Percentiles rank a stretch among this genome's conserved stretches.
Conservation (phyloP, 495 filamentous ascomycete species). For the Talaromyces thailandensis region DNA sequence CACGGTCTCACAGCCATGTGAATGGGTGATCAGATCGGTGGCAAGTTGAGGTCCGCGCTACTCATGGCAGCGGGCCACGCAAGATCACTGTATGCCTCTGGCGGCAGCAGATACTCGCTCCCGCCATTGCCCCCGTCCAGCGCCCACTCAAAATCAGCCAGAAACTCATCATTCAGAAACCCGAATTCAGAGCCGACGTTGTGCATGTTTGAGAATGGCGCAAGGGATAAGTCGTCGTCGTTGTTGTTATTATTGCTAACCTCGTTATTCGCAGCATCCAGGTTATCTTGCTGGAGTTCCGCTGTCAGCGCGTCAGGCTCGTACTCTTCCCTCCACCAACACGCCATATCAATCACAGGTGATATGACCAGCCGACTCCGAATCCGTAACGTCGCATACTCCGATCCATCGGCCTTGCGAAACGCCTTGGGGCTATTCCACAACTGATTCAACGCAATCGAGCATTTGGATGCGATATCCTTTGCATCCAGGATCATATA, state of each 20-base stretch:
- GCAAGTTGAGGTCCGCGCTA: background rate
- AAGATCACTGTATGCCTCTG: conserved; percentile 12
- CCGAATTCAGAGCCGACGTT: conserved; percentile 15
- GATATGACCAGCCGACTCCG: conserved; percentile 33
- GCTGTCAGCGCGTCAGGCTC: conserved; percentile 19
- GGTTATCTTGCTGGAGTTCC: background rate
- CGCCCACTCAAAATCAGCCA: conserved; percentile 28
- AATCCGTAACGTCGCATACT: conserved; percentile 29
- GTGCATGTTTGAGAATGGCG: background rate
- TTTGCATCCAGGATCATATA: conserved; percentile 28
- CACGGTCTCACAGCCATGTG: background rate
- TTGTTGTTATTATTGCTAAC: background rate
- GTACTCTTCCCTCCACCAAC: conserved; percentile 44
- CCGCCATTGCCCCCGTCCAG: conserved; percentile 8
- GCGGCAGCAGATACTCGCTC: conserved; percentile 21
- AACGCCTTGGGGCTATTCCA: conserved; percentile 41
- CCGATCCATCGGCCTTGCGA: conserved; percentile 28
- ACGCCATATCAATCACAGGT: conserved; percentile 34
- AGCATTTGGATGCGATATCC: conserved; percentile 26
- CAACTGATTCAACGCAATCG: conserved; percentile 25
- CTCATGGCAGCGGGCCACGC: background rate
- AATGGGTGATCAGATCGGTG: background rate
- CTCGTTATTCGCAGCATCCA: conserved; percentile 3
- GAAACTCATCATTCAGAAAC: conserved; percentile 28
- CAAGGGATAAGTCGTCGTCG: background rate